Base-by-base conservation (phyloP, 1,139 yeast species). In the Yamadazyma conglobata region DNA sequence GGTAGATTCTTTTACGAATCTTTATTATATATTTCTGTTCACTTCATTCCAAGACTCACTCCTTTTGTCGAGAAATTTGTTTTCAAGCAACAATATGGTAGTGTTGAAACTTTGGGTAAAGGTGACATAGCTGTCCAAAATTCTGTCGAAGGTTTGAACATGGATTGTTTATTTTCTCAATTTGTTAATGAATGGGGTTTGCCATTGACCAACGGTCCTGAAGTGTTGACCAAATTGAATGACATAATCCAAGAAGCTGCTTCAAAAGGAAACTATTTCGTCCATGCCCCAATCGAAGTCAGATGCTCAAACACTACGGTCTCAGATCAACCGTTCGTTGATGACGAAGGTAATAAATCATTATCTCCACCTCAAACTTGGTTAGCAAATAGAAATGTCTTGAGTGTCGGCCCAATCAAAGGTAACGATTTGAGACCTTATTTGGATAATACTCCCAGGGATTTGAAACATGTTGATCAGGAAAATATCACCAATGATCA, bases 181-280 rank as follows among this genome's bases (percentile, higher is more conserved):
- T 89, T 82, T 60, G 98, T 91, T 33, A 80, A 89, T 52, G 98
- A 91, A 60, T 91, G 98, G 98, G 87, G 91, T 10, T 77, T 94
- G 33, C 97, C 97, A 18, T 64, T 91, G 50, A 69, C 63, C 17
- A 73, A 75, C 37, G 97, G 97, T 7, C 79, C 79, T 6, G 81
- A 79, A 30, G 79, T 83, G 9, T 70, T 89, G 43, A 66, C 73
- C 32, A 64, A 83, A 31, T 65, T 89, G 41, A 75, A 82, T 38
- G 68, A 67, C 15, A 70, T 74, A 4, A 84, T 89, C 31, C 51
- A 67, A 19, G 63, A 60, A 9, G 96, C 94, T 19, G 79, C 81
- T 19, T 48, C 54, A 5, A 54, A 60, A 5, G 77, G 77, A 29
- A 77, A 76, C 17, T 89, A 72, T 57, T 91, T 70, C 48, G 96